Evolutionary conservation across 345 rosid species (phyloP).

Genomic region (Linum tenue): DNA sequence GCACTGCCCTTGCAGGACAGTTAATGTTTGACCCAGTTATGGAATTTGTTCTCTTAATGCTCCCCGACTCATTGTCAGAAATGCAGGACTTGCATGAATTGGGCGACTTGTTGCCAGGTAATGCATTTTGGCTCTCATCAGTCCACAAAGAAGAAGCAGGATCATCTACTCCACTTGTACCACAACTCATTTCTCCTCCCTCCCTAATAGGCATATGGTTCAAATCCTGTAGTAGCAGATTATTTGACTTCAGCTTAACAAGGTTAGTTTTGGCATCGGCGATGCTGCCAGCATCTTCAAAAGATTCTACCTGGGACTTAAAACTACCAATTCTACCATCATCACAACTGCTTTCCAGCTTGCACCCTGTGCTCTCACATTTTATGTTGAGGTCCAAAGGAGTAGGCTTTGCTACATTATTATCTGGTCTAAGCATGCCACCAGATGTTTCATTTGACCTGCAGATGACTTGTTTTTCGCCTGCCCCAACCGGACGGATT

Average conservation of each 20-base stretch:
- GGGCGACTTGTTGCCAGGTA: conserved; percentile 15
- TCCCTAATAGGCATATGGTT: not conserved
- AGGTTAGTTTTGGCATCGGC: conserved; percentile 11
- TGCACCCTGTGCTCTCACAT: conserved; percentile 2
- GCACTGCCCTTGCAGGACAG: not conserved
- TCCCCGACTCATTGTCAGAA: conserved; percentile 27
- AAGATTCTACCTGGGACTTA: conserved; percentile 6
- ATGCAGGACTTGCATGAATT: conserved; percentile 28
- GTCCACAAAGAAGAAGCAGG: conserved; percentile 3
- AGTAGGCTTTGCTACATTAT: conserved; percentile 7
- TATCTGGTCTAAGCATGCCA: conserved; percentile 7
- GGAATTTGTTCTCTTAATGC: conserved; percentile 17
- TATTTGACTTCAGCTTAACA: conserved; percentile 13
- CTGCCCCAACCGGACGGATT: conserved; percentile 5
- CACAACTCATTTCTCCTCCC: conserved; percentile 8
- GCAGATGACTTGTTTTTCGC: conserved; percentile 7
- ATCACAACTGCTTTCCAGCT: conserved; percentile 1
- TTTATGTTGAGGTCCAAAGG: conserved; percentile 6
- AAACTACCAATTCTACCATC: not conserved
- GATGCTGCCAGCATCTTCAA: conserved; percentile 15
- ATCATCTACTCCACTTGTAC: conserved; percentile 22
- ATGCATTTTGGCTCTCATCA: conserved; percentile 12
- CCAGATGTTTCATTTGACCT: conserved; percentile 10
- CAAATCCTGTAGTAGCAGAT: conserved; percentile 1
- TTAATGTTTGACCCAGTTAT: not conserved